Evolutionary conservation across 1,284 basidiomycete genomes (phyloP).

Genomic region (Mixia osmundae): DNA sequence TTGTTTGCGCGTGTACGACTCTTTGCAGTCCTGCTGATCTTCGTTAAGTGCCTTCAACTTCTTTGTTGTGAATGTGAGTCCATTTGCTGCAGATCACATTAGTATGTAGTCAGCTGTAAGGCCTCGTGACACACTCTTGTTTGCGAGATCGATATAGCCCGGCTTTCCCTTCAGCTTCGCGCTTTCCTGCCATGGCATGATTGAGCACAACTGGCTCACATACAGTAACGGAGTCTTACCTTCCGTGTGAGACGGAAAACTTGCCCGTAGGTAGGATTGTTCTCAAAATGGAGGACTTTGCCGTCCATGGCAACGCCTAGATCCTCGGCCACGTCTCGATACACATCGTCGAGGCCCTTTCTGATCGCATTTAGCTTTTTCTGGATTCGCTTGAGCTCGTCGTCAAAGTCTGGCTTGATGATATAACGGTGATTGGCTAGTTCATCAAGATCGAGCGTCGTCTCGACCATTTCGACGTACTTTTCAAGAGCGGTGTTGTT

Average conservation of each 20-base stretch:
- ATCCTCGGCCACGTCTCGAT: slow-evolving; percentile 43
- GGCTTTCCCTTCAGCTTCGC: slow-evolving; percentile 43
- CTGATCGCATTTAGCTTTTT: slow-evolving; percentile 43
- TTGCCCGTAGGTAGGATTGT: slow-evolving; percentile 72
- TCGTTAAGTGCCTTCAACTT: slow-evolving; percentile 44
- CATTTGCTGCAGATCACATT: no score
- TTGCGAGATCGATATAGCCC: slow-evolving; percentile 62
- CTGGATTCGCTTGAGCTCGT: slow-evolving; percentile 43
- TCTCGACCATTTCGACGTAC: slow-evolving; percentile 83
- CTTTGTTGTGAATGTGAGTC: slow-evolving; percentile 76
- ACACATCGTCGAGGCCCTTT: slow-evolving; percentile 66
- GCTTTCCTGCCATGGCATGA: slow-evolving; percentile 39
- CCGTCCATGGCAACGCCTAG: slow-evolving; percentile 75
- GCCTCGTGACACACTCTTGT: no score
- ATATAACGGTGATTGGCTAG: slow-evolving; percentile 58
- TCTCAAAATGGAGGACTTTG: slow-evolving; percentile 76
- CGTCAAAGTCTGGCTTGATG: slow-evolving; percentile 79
- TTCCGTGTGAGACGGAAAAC: slow-evolving; percentile 73
- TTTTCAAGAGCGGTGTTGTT: slow-evolving; percentile 42
- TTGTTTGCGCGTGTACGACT: slow-evolving; percentile 51
- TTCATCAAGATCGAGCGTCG: slow-evolving; percentile 76
- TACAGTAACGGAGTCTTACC: slow-evolving; percentile 30
- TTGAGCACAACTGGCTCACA: neutral
- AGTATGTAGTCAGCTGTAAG: no score
- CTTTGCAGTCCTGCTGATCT: slow-evolving; percentile 45